Evolutionary conservation across 208 protist species (phyloP).

Genomic region (Acanthamoeba quina): DNA sequence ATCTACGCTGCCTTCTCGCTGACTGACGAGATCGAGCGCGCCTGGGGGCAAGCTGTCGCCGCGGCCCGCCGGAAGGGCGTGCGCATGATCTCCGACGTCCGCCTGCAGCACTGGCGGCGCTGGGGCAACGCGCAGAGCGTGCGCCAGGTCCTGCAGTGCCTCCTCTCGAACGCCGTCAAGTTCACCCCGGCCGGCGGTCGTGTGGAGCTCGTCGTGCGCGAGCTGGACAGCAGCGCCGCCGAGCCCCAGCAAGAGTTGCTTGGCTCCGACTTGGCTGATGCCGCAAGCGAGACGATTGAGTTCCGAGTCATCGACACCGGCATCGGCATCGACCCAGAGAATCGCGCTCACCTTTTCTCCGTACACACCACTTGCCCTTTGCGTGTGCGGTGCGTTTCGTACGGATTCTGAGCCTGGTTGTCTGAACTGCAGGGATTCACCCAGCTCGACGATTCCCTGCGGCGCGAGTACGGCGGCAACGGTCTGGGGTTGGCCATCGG

Average conservation of each 20-base stretch:
- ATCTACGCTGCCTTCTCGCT: neutral
- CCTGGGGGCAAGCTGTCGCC: neutral
- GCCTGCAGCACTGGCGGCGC: neutral
- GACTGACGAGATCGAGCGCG: neutral
- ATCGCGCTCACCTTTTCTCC: neutral
- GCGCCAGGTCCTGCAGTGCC: slow-evolving; percentile 71
- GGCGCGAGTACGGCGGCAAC: slow-evolving; percentile 78
- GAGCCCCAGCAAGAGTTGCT: neutral
- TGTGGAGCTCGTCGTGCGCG: neutral
- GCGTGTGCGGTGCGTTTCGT: too few relatives aligned
- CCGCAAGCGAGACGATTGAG: neutral
- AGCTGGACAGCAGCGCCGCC: neutral
- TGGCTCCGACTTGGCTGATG: neutral
- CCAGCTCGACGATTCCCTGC: slow-evolving; percentile 72
- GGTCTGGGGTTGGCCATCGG: slow-evolving; percentile 83
- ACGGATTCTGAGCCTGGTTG: neutral
- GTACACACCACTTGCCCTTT: neutral
- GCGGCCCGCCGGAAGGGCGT: neutral
- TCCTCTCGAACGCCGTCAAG: slow-evolving; percentile 79
- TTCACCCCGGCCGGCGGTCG: slow-evolving; percentile 56
- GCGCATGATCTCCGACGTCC: neutral
- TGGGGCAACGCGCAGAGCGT: slow-evolving; percentile 50
- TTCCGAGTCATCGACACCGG: slow-evolving; percentile 3
- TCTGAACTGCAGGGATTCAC: slow-evolving; percentile 73
- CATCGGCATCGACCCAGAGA: slow-evolving; percentile 7